A percentile compares a stretch with the other conserved stretches of the same genome.
Conservation (phyloP, 23 red algal species). For the Rhodosorus marinus region DNA sequence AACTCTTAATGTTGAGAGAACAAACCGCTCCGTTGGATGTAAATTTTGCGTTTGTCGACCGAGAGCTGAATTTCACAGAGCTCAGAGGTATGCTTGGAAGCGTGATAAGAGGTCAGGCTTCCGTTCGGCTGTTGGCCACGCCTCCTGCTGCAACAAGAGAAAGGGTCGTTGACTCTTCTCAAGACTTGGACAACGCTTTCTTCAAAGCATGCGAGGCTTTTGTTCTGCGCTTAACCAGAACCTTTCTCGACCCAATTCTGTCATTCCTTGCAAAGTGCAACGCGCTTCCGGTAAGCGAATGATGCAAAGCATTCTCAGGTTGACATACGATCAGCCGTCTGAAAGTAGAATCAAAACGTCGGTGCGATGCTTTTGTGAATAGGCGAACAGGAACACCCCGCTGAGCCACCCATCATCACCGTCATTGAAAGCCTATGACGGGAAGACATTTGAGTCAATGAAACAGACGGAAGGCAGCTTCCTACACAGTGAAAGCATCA, state of each 20-base stretch:
- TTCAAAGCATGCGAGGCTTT: constrained; percentile 47
- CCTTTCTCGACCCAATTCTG: constrained; percentile 48
- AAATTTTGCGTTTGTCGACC: constrained; percentile 74
- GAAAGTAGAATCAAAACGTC: too few species aligned
- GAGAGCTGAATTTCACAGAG: constrained; percentile 36
- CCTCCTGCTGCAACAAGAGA: constrained; percentile 17
- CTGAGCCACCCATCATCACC: too few species aligned
- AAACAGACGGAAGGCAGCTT: too few species aligned
- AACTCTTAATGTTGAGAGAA: constrained; percentile 68
- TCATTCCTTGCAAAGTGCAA: constrained; percentile 63
- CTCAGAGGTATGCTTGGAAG: constrained; percentile 38
- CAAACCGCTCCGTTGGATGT: constrained; percentile 78
- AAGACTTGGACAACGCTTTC: constrained; percentile 26
- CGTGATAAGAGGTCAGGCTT: constrained; percentile 39
- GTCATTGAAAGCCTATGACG: too few species aligned
- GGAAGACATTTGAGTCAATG: too few species aligned
- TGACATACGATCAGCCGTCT: too few species aligned
- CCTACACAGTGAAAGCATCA: constrained; percentile 16
- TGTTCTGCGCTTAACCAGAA: constrained; percentile 44
- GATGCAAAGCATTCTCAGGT: too few species aligned
- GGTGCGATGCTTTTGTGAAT: too few species aligned
- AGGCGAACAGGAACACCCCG: too few species aligned
- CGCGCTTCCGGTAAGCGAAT: constrained; percentile 35
- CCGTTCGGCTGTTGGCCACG: constrained; percentile 32
- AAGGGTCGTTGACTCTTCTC: constrained; percentile 42